Evolutionary conservation across 495 filamentous ascomycete species (phyloP).

Genomic region (Aspergillus sclerotiicarbonarius): DNA sequence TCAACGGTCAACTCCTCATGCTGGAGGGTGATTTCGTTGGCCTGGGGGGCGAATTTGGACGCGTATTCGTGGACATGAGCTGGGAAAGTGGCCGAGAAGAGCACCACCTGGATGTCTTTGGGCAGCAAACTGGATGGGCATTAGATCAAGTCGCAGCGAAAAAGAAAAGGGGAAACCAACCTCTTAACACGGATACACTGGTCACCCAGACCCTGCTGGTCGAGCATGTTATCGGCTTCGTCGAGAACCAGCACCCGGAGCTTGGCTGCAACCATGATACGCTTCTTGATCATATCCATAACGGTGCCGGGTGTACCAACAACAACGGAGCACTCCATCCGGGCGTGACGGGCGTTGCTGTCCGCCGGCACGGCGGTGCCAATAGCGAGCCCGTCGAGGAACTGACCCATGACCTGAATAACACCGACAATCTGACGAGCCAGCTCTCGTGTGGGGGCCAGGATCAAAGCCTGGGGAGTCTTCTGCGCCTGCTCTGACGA

Average conservation of each 20-base stretch:
- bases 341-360: slow-evolving; percentile 55
- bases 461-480: slow-evolving; percentile 79
- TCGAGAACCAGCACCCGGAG: slow-evolving; percentile 83
- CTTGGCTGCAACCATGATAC: slow-evolving; percentile 60
- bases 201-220: slow-evolving; percentile 90
- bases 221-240: slow-evolving; percentile 95
- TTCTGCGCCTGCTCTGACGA: slow-evolving; percentile 44
- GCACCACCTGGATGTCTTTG: slow-evolving; percentile 70
- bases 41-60: slow-evolving; percentile 70
- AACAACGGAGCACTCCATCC: slow-evolving; percentile 69
- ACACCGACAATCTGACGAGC: slow-evolving; percentile 92
- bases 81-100: slow-evolving; percentile 97
- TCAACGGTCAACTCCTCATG: slow-evolving; percentile 92
- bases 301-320: slow-evolving; percentile 95
- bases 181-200: slow-evolving; percentile 86
- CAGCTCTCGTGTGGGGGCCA: slow-evolving; percentile 92
- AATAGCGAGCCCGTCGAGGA: slow-evolving; percentile 67
- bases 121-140: slow-evolving; percentile 60
- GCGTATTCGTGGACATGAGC: slow-evolving; percentile 79
- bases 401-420: slow-evolving; percentile 74
- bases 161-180: slow-evolving; percentile 50
- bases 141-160: slow-evolving; percentile 17
- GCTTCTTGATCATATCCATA: slow-evolving; percentile 75
- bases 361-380: slow-evolving; percentile 79
- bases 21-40: slow-evolving; percentile 84